phyloP scores from a whole-genome alignment of 305 asterid species.

The Solanum aculeatissimum region DNA sequence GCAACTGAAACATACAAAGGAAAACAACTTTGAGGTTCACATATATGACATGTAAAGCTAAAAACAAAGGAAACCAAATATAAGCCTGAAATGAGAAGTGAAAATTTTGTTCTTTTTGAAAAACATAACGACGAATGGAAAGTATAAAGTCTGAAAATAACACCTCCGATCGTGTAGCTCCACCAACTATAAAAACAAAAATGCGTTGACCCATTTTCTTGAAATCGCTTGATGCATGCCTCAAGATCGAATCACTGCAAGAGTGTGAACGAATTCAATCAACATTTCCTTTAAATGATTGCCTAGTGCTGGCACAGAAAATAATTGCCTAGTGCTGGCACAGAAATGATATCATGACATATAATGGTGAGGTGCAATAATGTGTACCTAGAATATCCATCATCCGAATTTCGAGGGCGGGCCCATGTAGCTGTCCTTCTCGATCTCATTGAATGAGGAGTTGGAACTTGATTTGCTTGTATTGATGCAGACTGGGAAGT shows the following conservation, averaged over 20 bases:
- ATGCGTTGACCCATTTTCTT: conserved; percentile 93
- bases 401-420: conserved; percentile 94
- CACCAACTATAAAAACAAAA: conserved; percentile 94
- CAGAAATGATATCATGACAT: neutral
- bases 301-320: neutral
- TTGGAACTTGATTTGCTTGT: conserved; percentile 39
- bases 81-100: neutral
- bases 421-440: conserved; percentile 96
- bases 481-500: conserved; percentile 40
- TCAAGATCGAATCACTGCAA: conserved; percentile 71
- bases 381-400: conserved; percentile 88
- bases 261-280: neutral
- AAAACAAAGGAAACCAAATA: neutral
- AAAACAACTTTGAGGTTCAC: neutral
- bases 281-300: neutral
- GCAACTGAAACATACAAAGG: conserved; percentile 42
- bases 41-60: neutral
- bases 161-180: conserved; percentile 99
- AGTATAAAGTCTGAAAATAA: neutral
- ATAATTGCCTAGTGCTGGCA: neutral
- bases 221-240: conserved; percentile 91
- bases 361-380: neutral
- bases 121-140: neutral
- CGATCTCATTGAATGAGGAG: conserved; percentile 95
- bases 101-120: neutral